These are phyloP conservation scores for Sambucus nigra DNA, from an alignment of 129 eudicot species.

Conservation along the genomic window DNA sequence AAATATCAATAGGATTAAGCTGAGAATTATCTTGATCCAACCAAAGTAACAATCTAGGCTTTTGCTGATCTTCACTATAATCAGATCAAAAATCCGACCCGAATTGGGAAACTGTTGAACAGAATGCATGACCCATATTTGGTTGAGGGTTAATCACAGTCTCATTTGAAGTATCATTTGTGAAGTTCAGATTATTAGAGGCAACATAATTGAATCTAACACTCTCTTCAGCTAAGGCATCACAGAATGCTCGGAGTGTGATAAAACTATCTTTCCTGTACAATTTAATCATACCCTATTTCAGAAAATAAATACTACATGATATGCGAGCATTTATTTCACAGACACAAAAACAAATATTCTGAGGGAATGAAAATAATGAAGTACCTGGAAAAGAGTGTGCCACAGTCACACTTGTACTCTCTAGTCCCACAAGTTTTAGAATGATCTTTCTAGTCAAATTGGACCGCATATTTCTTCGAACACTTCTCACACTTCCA, in stretches of 20 bases:
- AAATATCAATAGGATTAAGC: constrained; percentile 32
- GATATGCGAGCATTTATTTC: constrained; percentile 23
- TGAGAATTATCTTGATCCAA: constrained; percentile 59
- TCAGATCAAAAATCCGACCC: no score
- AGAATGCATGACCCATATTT: constrained; percentile 40
- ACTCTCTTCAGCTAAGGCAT: constrained; percentile 82
- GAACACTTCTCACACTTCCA: constrained; percentile 98
- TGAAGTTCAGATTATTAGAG: constrained; percentile 45
- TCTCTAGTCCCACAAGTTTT: constrained; percentile 98
- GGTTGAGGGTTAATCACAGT: constrained; percentile 30
- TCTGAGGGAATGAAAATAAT: constrained; percentile 10
- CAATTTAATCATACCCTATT: constrained; percentile 8
- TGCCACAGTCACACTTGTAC: constrained; percentile 98
- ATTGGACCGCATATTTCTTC: constrained; percentile 90
- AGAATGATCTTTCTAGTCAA: constrained; percentile 97
- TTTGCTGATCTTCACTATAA: constrained; percentile 32
- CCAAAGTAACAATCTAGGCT: constrained; percentile 72
- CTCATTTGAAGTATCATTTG: constrained; percentile 31
- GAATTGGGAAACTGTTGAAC: constrained; percentile 29
- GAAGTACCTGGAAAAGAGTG: constrained; percentile 84
- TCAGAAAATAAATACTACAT: background rate
- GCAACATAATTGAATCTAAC: constrained; percentile 44
- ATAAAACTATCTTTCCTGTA: constrained; percentile 93
- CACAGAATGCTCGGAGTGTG: constrained; percentile 91
- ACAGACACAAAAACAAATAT: constrained; percentile 14